Evolutionary conservation across 23 red algal genomes (phyloP), one percentile per base, ranked within the genome.

Genomic region (Gracilaria domingensis): DNA sequence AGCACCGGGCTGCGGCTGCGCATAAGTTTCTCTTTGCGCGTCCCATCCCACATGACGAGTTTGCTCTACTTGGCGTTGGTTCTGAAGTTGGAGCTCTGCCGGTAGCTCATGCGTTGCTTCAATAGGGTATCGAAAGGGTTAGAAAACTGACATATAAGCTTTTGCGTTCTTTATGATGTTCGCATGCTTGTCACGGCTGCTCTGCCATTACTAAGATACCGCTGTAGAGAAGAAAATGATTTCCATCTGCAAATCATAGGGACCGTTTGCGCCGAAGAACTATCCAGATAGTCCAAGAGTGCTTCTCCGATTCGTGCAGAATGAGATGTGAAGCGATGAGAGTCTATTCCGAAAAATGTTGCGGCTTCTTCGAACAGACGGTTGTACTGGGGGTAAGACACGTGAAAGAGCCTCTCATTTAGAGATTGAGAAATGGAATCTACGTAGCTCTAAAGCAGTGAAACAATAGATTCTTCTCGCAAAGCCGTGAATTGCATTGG

Each of bases 241-340:
- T 42, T 42, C 80, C 80, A 65, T 44, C 53, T 4, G 17, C 80
- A 51, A 58, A 47, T 83, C 23, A 83, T 59, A 7, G 34, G 20
- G 16, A 83, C 65, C 12, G 56, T 64, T 62, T 83, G 53, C 24
- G 51, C 80, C 4, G 80, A 83, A 64, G 24, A 13, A 65, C 80
- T 54, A 64, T 58, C 17, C n/a, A 42, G 0, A 45, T 61, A 64
- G n/a, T 83, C 80, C 0, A 21, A 58, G 8, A 83, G 20, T 5
- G 80, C 80, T n/a, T 54, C 80, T 36, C 80, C 51, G 8, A 83
- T 83, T 29, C 80, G 80, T 8, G 80, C 80, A 62, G 56, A 83
- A 30, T 83, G 80, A 20, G 80, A 26, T 13, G 23, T 64, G 30
- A 83, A 70, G 4, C 65, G 65, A 35, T 4, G 4, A 25, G 35